Percentiles rank a stretch among this genome's conserved stretches.
Evolutionary conservation across 2,329 filamentous ascomycete species (phyloP).

Genomic region (Juglanconis juglandina): DNA sequence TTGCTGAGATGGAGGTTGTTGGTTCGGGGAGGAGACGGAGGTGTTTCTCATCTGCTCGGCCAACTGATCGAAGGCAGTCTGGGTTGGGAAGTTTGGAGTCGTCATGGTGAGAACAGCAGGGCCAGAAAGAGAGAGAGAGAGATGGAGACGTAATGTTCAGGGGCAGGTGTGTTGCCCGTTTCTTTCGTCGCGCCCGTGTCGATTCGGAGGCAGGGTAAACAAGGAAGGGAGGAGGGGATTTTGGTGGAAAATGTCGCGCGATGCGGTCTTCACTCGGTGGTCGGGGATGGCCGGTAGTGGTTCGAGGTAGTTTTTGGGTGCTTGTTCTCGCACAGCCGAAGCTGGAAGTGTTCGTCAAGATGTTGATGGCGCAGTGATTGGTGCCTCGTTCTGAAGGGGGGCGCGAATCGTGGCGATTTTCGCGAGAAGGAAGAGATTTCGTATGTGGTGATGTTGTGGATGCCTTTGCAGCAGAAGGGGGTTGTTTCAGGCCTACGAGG

Average conservation of each 20-base stretch:
- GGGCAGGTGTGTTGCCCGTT: slow-evolving; percentile 4
- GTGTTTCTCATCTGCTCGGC: slow-evolving; percentile 17
- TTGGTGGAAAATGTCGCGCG: slow-evolving; percentile 8
- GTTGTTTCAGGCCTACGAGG: background rate
- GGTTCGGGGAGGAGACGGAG: slow-evolving; percentile 6
- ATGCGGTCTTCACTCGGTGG: background rate
- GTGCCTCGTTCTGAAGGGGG: background rate
- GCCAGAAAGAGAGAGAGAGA: background rate
- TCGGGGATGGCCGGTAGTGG: background rate
- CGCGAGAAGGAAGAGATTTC: background rate
- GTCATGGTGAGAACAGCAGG: background rate
- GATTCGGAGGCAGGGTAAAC: background rate
- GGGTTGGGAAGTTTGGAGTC: slow-evolving; percentile 4
- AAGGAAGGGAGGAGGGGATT: background rate
- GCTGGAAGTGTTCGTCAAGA: background rate
- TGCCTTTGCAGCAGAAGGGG: background rate
- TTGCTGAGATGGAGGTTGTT: background rate
- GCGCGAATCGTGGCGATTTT: background rate
- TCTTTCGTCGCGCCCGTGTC: background rate
- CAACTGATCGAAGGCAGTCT: slow-evolving; percentile 16
- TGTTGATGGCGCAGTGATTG: background rate
- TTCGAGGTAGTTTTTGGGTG: background rate
- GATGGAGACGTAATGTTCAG: background rate
- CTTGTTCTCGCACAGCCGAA: background rate
- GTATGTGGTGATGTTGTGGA: background rate